phyloP scores from a whole-genome alignment of 2,329 filamentous ascomycete genomes.

The Neonectria coccinea region DNA sequence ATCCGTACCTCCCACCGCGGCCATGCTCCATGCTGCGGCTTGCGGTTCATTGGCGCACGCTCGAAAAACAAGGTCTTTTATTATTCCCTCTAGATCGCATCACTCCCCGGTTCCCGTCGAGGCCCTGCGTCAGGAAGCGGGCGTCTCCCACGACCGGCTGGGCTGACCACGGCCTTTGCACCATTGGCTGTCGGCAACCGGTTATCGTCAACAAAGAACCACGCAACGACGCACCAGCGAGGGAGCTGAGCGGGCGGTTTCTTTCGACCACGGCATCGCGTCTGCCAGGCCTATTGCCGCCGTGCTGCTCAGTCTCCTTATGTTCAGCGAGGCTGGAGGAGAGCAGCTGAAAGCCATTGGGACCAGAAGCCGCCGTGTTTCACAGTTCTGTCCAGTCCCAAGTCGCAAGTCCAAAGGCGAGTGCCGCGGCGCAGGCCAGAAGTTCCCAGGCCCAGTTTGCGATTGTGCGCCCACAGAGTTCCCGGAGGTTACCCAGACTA shows the following conservation, averaged over 20 bases:
- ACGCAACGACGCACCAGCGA: slow-evolving; percentile 13
- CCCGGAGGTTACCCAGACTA: slow-evolving; percentile 26
- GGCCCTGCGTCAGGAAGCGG: slow-evolving; percentile 25
- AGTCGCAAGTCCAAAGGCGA: slow-evolving; percentile 1
- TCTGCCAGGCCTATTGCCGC: slow-evolving; percentile 16
- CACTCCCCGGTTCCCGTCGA: slow-evolving; percentile 16
- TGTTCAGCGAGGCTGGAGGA: background rate
- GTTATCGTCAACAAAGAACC: slow-evolving; percentile 29
- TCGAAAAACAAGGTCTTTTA: slow-evolving; percentile 17
- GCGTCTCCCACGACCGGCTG: slow-evolving; percentile 23
- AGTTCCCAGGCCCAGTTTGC: slow-evolving; percentile 13
- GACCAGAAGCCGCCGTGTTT: slow-evolving; percentile 20
- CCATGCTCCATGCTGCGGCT: slow-evolving; percentile 2
- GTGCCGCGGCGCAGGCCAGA: slow-evolving; percentile 14
- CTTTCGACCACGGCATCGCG: slow-evolving; percentile 23
- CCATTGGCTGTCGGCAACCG: slow-evolving; percentile 40
- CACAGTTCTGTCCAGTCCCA: background rate
- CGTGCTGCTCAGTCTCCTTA: slow-evolving; percentile 15
- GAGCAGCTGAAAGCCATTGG: slow-evolving; percentile 25
- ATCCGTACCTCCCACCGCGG: slow-evolving; percentile 17
- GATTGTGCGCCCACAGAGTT: slow-evolving; percentile 34
- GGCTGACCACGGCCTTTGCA: slow-evolving; percentile 34
- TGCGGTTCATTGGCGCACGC: slow-evolving; percentile 18
- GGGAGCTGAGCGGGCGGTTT: slow-evolving; percentile 31
- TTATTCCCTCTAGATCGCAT: slow-evolving; percentile 30